phyloP scores from a whole-genome alignment of 495 filamentous ascomycete genomes.

The Neurospora intermedia region DNA sequence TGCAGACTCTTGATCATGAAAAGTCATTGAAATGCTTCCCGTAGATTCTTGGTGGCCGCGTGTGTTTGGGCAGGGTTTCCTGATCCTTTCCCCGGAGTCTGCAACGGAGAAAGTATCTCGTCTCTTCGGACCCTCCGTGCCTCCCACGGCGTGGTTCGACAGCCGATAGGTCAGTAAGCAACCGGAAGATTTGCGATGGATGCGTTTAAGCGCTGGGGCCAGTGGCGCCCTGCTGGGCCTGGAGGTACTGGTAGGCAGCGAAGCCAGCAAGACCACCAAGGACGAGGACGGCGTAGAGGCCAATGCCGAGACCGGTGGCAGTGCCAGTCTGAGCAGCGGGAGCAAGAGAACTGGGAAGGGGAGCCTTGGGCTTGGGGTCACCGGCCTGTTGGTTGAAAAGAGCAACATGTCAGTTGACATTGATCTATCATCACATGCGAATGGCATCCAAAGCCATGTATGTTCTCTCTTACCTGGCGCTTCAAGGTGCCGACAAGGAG shows the following conservation, averaged over 20 bases:
- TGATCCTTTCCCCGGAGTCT: background rate
- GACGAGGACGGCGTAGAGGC: slow-evolving; percentile 72
- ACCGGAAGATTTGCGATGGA: background rate
- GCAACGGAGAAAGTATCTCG: background rate
- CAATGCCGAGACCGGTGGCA: slow-evolving; percentile 55
- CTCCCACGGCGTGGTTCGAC: background rate
- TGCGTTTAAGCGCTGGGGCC: slow-evolving; percentile 21
- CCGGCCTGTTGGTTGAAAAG: slow-evolving; percentile 48
- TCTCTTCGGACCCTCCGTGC: background rate
- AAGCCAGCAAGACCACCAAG: slow-evolving; percentile 70
- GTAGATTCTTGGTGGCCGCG: background rate
- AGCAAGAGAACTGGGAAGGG: slow-evolving; percentile 33
- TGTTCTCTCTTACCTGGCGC: slow-evolving; percentile 54
- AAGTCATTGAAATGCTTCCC: background rate
- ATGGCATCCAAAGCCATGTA: background rate
- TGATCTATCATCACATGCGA: background rate
- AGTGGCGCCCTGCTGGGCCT: slow-evolving; percentile 40
- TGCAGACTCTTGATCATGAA: background rate
- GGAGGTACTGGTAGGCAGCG: slow-evolving; percentile 78
- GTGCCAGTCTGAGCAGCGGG: slow-evolving; percentile 38
- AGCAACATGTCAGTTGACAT: slow-evolving; percentile 9
- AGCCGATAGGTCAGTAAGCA: background rate
- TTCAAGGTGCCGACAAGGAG: slow-evolving; percentile 74
- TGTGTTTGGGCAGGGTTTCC: background rate
- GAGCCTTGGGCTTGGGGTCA: slow-evolving; percentile 64